Evolutionary conservation across 2,329 filamentous ascomycete species (phyloP), one percentile per base, ranked within the genome.

Genomic region (Gyromitra esculenta): DNA sequence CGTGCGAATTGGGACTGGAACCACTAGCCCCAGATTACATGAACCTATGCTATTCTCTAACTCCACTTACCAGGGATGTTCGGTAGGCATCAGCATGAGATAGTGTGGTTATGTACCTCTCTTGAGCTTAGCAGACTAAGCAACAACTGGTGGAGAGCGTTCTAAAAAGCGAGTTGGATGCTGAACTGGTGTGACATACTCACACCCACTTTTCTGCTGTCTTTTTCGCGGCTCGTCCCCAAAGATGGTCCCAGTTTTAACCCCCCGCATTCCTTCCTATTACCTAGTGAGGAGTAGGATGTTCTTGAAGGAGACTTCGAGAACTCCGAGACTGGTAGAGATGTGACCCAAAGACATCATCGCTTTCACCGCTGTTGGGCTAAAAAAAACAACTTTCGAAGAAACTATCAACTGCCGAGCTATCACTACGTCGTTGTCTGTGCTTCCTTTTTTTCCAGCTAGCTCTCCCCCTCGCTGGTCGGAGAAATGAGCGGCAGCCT

Each of bases 341-440:
- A 74, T 74, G 57, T 69, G 72, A 64, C 65, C 71, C 37, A 74
- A 65, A 37, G 65, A 71, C 48, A 75, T 69, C 72, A 75, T 63
- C 64, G 59, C 43, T 59, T 66, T 75, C 57, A 62, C 72, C 72
- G 66, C 72, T 75, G 72, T 60, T 71, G 59, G 72, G 72, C 75
- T 74, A 73, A 66, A 76, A 76, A 76, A 73, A 69, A 70, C 75
- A 73, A 62, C 52, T 66, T 62, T 59, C 71, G 52, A 54, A 73
- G 37, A 71, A 67, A 63, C 70, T 52, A 35, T 65, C 71, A 77
- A 77, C 75, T 77, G 75, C 75, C 75, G 75, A 75, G 59, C 70
- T 62, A 75, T 70, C 64, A 77, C 75, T 77, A 70, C 71, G 70
- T 75, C 64, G 75, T 75, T 77, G 75, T 77, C 75, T 69, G 71